phyloP scores from a whole-genome alignment of 805 yeast species.

The Myxozyma mucilagina region DNA sequence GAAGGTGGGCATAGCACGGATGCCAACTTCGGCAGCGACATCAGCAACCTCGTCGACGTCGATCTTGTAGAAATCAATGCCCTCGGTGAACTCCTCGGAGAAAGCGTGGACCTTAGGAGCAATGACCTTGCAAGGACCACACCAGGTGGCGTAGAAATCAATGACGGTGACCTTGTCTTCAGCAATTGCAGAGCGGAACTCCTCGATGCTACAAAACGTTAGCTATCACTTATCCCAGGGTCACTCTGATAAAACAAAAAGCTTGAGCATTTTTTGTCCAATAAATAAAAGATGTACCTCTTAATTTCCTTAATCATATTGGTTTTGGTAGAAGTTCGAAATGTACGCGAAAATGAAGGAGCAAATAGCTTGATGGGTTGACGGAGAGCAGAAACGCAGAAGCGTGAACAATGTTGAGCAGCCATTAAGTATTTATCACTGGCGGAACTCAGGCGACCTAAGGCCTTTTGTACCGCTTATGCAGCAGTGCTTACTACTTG shows the following conservation, averaged over 20 bases:
- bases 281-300: conserved; percentile 4
- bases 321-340: conserved; percentile 7
- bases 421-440: conserved; percentile 11
- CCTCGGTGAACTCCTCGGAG: conserved; percentile 52
- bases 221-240: too few relatives aligned
- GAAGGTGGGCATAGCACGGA: conserved; percentile 66
- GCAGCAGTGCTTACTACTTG: neutral
- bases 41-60: conserved; percentile 84
- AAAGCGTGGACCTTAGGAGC: conserved; percentile 90
- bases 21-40: conserved; percentile 68
- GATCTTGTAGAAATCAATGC: conserved; percentile 79
- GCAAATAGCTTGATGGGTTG: neutral
- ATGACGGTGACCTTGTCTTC: conserved; percentile 79
- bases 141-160: conserved; percentile 97
- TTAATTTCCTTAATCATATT: conserved; percentile 29
- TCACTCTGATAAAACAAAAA: too few relatives aligned
- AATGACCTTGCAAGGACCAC: conserved; percentile 98
- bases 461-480: neutral
- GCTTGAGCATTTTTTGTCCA: neutral
- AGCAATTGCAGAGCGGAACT: conserved; percentile 66
- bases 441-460: neutral
- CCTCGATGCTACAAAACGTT: conserved; percentile 42
- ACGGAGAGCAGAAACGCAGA: neutral
- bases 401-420: conserved; percentile 5
- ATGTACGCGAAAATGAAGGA: conserved; percentile 3